Evolutionary conservation across 352 stramenopile species (phyloP).

Genomic region (Pythium vanterpoolii): DNA sequence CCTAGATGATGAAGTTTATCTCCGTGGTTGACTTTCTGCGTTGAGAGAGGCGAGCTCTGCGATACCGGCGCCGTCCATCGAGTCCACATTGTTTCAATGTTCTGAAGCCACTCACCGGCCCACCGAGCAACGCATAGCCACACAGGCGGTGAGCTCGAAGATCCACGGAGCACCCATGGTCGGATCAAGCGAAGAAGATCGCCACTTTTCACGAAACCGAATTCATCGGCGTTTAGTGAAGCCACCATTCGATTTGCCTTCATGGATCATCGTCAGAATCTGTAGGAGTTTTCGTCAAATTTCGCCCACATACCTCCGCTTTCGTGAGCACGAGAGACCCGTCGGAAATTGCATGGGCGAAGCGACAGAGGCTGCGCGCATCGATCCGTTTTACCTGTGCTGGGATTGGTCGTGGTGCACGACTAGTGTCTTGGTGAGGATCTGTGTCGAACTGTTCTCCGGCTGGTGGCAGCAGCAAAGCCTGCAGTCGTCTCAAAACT

Average conservation of each 20-base stretch:
- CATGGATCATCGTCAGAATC: background rate
- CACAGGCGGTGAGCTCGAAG: conserved; percentile 26
- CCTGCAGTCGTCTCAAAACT: conserved; percentile 6
- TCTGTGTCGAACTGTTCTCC: too few species aligned
- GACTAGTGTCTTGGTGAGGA: background rate
- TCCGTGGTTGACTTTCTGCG: background rate
- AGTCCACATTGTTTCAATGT: background rate
- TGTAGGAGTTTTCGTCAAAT: background rate
- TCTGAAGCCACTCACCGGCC: background rate
- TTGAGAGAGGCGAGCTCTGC: background rate
- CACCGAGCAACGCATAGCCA: conserved; percentile 36
- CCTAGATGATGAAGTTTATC: background rate
- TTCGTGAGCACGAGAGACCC: conserved; percentile 26
- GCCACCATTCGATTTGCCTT: conserved; percentile 35
- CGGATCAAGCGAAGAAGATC: conserved; percentile 52
- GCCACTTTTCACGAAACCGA: conserved; percentile 44
- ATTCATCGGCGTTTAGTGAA: conserved; percentile 35
- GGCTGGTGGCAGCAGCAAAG: conserved; percentile 6
- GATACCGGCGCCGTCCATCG: background rate
- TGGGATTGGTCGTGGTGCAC: background rate
- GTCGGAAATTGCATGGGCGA: conserved; percentile 43
- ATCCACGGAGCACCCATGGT: conserved; percentile 29
- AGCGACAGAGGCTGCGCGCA: conserved; percentile 33
- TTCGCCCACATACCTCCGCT: conserved; percentile 30
- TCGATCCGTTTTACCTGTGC: conserved; percentile 41